Evolutionary conservation across 306 rosid genomes (phyloP), one percentile per base, ranked within the genome.

Genomic region (Trifolium pratense): DNA sequence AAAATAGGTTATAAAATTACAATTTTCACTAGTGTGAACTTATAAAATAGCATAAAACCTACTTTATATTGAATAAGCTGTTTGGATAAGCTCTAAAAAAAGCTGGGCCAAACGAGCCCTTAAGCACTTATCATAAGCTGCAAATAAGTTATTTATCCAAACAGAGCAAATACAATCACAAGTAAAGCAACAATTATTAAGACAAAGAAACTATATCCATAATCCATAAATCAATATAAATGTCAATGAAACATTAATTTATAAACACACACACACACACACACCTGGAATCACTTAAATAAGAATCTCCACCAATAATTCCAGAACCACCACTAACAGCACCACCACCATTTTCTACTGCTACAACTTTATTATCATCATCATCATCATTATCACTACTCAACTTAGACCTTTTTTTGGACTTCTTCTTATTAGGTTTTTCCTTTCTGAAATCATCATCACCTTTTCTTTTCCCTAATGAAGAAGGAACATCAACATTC

Each of bases 381-480:
- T 75, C 84, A 16, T 85, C 81, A 11, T 32, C 87, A 4, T 73
- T 86, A 16, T 85, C 84, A 12, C 82, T 84, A 55, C 42, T 36
- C 40, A 78, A 71, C 13, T 48, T 68, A 20, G 62, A 62, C 52
- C 1, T 81, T 2, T 74, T 82, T 59, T 61, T 75, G 4, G 63
- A 73, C 48, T 43, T 75, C 64, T 43, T 75, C 67, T 43, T 43
- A 70, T 31, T 62, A 1, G 49, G 79, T 34, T 85, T 66, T 1
- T 81, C 85, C 46, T 70, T 82, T 62, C 69, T 79, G 59, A 80
- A 43, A 8, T 69, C 48, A 42, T 42, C 84, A 42, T 60, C 81
- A 9, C 81, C 83, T 9, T 82, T 82, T n/a, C 91, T 88, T 79
- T 74, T 90, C 71, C 87, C 89, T 32, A 68, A 26, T 18, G 71